Conservation (phyloP, 164 flowering plant genomes). For the Magnolia officinalis region DNA sequence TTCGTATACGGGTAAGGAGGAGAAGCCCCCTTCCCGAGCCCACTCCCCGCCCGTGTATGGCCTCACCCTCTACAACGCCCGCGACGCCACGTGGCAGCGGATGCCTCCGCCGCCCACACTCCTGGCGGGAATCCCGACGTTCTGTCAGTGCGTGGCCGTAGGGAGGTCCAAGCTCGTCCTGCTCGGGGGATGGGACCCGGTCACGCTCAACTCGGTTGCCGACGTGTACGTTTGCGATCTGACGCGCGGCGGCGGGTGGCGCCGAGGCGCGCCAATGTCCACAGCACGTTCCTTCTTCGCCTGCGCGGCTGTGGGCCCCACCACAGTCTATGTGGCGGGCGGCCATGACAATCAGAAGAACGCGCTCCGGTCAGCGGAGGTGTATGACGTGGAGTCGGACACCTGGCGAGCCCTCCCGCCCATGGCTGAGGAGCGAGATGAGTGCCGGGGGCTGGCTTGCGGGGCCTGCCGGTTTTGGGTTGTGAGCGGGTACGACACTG, state of each 20-base stretch:
- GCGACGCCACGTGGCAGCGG: slow-evolving; percentile 15
- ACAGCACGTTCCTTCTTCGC: slow-evolving; percentile 30
- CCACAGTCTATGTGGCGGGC: slow-evolving; percentile 21
- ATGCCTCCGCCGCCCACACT: background rate
- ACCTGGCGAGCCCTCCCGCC: slow-evolving; percentile 18
- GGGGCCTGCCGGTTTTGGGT: slow-evolving; percentile 28
- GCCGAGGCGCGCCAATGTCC: slow-evolving; percentile 23
- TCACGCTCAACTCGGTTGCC: slow-evolving; percentile 23
- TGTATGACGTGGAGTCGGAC: slow-evolving; percentile 15
- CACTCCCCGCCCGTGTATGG: slow-evolving; percentile 17
- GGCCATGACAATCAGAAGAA: slow-evolving; percentile 30
- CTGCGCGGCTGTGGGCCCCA: slow-evolving; percentile 13
- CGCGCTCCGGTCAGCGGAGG: slow-evolving; percentile 24
- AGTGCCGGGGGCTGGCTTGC: slow-evolving; percentile 21
- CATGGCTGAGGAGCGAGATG: slow-evolving; percentile 26
- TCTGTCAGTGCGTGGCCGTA: slow-evolving; percentile 27
- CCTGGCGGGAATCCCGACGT: slow-evolving; percentile 21
- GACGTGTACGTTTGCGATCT: slow-evolving; percentile 24
- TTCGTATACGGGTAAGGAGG: background rate
- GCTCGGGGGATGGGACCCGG: slow-evolving; percentile 37
- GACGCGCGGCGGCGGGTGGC: slow-evolving; percentile 13
- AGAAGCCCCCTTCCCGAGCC: background rate
- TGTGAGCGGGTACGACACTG: slow-evolving; percentile 33
- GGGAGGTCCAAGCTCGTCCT: slow-evolving; percentile 21
- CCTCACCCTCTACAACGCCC: slow-evolving; percentile 21